These are phyloP conservation scores for Rosa hybrid DNA, from an alignment of 331 rosid species.

Conservation along the genomic window DNA sequence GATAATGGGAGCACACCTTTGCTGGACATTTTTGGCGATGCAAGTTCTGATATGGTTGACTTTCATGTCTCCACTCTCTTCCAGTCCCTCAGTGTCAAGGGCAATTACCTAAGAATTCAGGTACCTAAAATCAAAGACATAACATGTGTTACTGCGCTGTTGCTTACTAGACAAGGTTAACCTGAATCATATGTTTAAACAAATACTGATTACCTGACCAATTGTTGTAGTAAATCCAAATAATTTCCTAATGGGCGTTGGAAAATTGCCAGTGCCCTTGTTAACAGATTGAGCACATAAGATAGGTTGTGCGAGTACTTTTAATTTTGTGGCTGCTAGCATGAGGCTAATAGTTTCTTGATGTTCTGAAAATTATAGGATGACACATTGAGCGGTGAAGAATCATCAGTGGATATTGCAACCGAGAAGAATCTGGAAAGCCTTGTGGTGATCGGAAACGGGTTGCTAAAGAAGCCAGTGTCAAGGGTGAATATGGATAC, in stretches of 20 bases:
- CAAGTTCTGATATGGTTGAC: constrained; percentile 43
- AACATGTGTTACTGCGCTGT: not conserved
- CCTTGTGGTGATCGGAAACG: constrained; percentile 35
- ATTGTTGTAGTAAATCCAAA: not conserved
- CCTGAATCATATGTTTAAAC: not conserved
- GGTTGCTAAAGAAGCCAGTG: constrained; percentile 35
- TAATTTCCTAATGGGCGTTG: not conserved
- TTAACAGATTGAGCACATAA: not conserved
- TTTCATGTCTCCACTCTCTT: constrained; percentile 39
- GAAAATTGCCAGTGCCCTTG: not conserved
- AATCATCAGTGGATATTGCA: constrained; percentile 28
- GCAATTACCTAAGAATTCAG: constrained; percentile 45
- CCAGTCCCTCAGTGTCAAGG: constrained; percentile 11
- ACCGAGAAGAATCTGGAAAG: constrained; percentile 31
- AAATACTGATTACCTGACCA: not conserved
- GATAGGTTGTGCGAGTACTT: not conserved
- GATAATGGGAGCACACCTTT: constrained; percentile 30
- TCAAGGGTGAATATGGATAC: constrained; percentile 40
- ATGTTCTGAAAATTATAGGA: constrained; percentile 18
- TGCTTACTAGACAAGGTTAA: no score
- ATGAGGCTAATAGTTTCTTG: not conserved
- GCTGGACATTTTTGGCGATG: constrained; percentile 29
- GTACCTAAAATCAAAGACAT: constrained; percentile 10
- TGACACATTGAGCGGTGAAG: constrained; percentile 3
- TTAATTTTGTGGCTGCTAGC: not conserved